These are phyloP conservation scores for Eutrema yunnanense DNA, from an alignment of 345 rosid genomes.

Conservation along the genomic window DNA sequence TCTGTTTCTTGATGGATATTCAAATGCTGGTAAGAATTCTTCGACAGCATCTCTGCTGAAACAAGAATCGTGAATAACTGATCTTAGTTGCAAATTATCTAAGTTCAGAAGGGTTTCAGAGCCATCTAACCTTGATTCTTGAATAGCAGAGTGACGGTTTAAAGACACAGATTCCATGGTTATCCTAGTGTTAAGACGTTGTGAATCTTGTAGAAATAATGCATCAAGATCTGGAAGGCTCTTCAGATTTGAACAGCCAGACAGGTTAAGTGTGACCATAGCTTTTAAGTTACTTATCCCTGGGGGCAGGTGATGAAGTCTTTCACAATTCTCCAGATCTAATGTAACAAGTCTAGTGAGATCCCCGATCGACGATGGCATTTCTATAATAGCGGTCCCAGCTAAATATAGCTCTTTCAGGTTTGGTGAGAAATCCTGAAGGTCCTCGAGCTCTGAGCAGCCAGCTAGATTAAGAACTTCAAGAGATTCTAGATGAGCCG, in stretches of 20 bases:
- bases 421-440: constrained; percentile 11
- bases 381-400: not conserved
- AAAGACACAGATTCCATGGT: not conserved
- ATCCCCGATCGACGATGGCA: not conserved
- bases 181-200: not conserved
- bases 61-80: not conserved
- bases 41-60: not conserved
- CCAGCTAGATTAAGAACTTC: constrained; percentile 23
- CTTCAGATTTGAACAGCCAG: constrained; percentile 5
- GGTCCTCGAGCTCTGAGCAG: constrained; percentile 12
- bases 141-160: not conserved
- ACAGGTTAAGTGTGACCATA: not conserved
- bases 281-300: not conserved
- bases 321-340: constrained; percentile 12
- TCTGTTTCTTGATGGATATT: not conserved
- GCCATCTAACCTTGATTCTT: not conserved
- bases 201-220: not conserved
- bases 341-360: constrained; percentile 15
- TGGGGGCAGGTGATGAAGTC: constrained; percentile 4
- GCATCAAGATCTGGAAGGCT: not conserved
- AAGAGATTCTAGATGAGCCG: constrained; percentile 5
- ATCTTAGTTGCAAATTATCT: not conserved
- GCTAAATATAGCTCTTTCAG: constrained; percentile 17
- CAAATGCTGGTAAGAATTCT: not conserved
- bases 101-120: not conserved